Conservation (phyloP, 2,329 filamentous ascomycete genomes). For the Ophiocordyceps polyrhachis-furcata region DNA sequence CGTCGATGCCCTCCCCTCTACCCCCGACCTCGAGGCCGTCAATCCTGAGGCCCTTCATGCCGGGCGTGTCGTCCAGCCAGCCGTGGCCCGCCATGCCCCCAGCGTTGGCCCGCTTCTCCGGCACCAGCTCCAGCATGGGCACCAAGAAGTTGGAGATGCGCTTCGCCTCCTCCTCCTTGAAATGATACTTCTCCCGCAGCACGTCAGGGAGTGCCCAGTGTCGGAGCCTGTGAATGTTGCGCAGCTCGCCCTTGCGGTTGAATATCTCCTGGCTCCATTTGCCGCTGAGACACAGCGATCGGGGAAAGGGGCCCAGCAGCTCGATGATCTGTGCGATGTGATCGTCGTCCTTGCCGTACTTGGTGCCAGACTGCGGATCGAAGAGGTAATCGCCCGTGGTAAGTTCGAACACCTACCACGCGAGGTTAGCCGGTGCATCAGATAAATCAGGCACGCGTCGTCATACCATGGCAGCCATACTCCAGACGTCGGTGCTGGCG, state of each 20-base stretch:
- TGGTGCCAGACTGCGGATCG: slow-evolving; percentile 93
- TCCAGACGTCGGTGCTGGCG: slow-evolving; percentile 98
- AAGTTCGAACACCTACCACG: slow-evolving; percentile 68
- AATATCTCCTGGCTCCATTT: slow-evolving; percentile 99
- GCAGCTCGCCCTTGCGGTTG: slow-evolving; percentile 89
- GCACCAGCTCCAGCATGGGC: slow-evolving; percentile 80
- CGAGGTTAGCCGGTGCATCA: background rate
- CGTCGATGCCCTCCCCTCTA: slow-evolving; percentile 80
- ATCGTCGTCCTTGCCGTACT: slow-evolving; percentile 98
- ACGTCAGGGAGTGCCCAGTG: slow-evolving; percentile 94
- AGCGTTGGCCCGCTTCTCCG: slow-evolving; percentile 80
- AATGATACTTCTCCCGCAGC: slow-evolving; percentile 91
- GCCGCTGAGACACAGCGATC: slow-evolving; percentile 74
- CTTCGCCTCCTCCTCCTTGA: slow-evolving; percentile 62
- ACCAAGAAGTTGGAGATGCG: slow-evolving; percentile 64
- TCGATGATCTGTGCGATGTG: slow-evolving; percentile 99
- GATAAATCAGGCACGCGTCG: background rate
- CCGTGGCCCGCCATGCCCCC: slow-evolving; percentile 80
- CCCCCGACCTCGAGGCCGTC: slow-evolving; percentile 59
- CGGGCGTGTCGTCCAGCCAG: slow-evolving; percentile 70
- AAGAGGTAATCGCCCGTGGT: slow-evolving; percentile 98
- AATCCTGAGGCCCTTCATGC: slow-evolving; percentile 68
- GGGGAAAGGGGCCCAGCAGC: slow-evolving; percentile 81
- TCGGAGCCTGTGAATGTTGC: slow-evolving; percentile 88
- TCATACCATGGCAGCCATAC: slow-evolving; percentile 94